phyloP scores from a whole-genome alignment of 1,284 basidiomycete species.

The Puccinia coronata region DNA sequence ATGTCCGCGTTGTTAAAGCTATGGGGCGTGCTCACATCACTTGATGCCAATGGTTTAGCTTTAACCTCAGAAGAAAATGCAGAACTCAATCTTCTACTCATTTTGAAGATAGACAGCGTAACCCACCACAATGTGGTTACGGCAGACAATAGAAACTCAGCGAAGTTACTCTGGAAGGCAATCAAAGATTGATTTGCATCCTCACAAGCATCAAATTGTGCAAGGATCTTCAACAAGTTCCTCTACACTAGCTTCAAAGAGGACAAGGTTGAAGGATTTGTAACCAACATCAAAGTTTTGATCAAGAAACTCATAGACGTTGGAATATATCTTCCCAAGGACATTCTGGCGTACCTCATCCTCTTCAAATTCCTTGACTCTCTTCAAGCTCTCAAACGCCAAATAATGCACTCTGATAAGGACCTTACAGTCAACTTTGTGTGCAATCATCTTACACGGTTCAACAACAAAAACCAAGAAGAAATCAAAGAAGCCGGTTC shows the following conservation, averaged over 20 bases:
- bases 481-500: neutral
- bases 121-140: neutral
- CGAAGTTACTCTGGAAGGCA: neutral
- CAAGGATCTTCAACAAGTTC: neutral
- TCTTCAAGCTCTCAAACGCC: neutral
- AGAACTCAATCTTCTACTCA: neutral
- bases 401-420: neutral
- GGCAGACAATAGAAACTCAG: neutral
- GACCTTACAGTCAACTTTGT: neutral
- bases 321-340: neutral
- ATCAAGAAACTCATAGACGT: neutral
- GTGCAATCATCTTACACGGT: neutral
- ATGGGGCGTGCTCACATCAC: neutral
- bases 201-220: neutral
- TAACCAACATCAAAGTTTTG: neutral
- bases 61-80: neutral
- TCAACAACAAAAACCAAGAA: neutral
- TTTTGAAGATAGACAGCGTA: neutral
- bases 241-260: neutral
- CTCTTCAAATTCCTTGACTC: neutral
- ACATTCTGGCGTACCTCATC: neutral
- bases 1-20: neutral
- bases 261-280: neutral
- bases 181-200: neutral
- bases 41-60: neutral